Base-by-base conservation (phyloP, 148 eudicot genomes). In the Chenopodium formosanum region DNA sequence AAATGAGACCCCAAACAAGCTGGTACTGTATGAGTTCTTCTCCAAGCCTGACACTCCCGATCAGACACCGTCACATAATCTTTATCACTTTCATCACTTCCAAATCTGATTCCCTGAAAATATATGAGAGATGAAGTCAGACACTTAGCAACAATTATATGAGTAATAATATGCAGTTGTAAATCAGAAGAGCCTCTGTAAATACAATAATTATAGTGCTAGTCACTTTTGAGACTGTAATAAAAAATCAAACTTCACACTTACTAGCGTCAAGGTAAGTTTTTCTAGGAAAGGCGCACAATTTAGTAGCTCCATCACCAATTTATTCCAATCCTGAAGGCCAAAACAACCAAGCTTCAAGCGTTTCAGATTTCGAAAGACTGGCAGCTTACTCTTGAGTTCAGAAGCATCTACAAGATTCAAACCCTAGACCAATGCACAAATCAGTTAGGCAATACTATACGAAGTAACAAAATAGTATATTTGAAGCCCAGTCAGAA, bases 1-100 rank as follows among this genome's bases (percentile, higher is more conserved):
- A 81, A 50, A 67, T 84, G 86, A 65, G 11, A 75, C 9, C 22
- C 1, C 17, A 80, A 70, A 76, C 86, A 80, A 69, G 80, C 48
- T 29, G 83, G 80, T 65, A 80, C 60, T 44, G 53, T 11, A 0
- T 70, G 50, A 31, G 23, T 34, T 62, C 11, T 32, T 37, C 34
- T 25, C 84, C 80, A 56, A 4, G 4, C 0, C 3, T 53, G 56
- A 13, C 23, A 27, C 6, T 64, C 72, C 46, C 2, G 13, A 20
- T 19, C 44, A 2, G 2, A 29, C 13, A 11, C 19, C n/a, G 5
- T n/a, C 9, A 2, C 2, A 58, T 31, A 2, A 4, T 1, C 44
- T 3, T 2, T 8, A 46, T 46, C 11, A 14, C 12, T 20, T 16
- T 27, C 22, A 19, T 25, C 25, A 53, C 44, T 40, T 67, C 2